Evolutionary conservation across 352 stramenopile species (phyloP), one percentile per base, ranked within the genome.

Genomic region (Phytophthora quininea): DNA sequence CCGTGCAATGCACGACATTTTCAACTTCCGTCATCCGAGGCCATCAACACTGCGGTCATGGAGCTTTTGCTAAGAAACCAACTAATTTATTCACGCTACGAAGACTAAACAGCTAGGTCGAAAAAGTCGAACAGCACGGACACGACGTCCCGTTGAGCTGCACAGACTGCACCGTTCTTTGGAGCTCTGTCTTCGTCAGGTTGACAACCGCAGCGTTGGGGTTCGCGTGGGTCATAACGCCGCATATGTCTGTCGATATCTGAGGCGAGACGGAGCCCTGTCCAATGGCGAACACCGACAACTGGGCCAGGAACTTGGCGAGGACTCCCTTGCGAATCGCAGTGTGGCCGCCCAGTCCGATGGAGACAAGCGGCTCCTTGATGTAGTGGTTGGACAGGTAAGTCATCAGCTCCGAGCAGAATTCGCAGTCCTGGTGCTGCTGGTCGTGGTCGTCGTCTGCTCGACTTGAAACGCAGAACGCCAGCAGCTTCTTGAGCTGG

Each of bases 41-140:
- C 24, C 37, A 8, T 32, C 19, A 24, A 24, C 19, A 24, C 19
- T 24, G 19, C 19, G 19, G 0, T 24, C 19, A 24, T 24, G 19
- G 19, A 24, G 19, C 19, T 24, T 24, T 24, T 24, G 19, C 19
- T 24, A 24, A 24, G 19, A 24, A 24, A 24, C 19, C 19, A 24
- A 24, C 19, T 24, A 24, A 24, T 24, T 24, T 24, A 24, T 24
- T 24, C 19, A 24, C 19, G 19, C 19, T 24, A 24, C 19, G 19
- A 24, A 24, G 19, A 24, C 19, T 24, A 24, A 24, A 24, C 19
- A 24, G 19, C 19, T 1, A 53, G 33, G 11, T 58, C 38, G 32
- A 73, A 66, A 46, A 70, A 73, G 35, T 73, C 61, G 43, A 48
- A 66, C 11, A 73, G 42, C 19, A 73, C 66, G 19, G 54, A 51